phyloP scores from a whole-genome alignment of 192 early-diverging fungal genomes.

The Gamsiella multidivaricata region DNA sequence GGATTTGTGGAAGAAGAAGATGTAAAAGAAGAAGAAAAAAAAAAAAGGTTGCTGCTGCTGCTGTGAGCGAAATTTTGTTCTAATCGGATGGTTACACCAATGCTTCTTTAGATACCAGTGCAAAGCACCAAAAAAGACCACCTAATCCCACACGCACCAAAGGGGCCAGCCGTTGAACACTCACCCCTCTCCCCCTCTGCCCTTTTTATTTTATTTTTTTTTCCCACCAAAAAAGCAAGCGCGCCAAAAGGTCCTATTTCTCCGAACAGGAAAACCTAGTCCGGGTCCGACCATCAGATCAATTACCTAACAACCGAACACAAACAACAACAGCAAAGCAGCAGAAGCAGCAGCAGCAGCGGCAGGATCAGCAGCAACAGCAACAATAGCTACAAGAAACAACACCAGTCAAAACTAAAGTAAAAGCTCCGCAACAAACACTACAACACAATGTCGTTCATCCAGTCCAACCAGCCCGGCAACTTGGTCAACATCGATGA shows the following conservation, averaged over 20 bases:
- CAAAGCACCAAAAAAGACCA: slow-evolving; percentile 1
- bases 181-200: too few species aligned
- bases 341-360: too few species aligned
- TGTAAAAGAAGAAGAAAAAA: not conserved
- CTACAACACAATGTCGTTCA: slow-evolving; percentile 29
- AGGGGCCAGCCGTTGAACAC: too few species aligned
- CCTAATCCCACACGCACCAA: too few species aligned
- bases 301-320: slow-evolving; percentile 21
- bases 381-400: not conserved
- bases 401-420: not conserved
- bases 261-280: not conserved
- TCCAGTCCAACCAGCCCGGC: slow-evolving; percentile 47
- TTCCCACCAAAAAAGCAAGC: not conserved
- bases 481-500: slow-evolving; percentile 44
- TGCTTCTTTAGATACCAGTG: slow-evolving; percentile 2
- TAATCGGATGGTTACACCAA: slow-evolving; percentile 22
- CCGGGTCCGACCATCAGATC: too few species aligned
- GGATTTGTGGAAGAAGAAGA: too few species aligned
- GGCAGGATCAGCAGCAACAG: too few species aligned
- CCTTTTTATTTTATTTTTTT: slow-evolving; percentile 2
- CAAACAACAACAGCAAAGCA: too few species aligned
- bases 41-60: slow-evolving; percentile 1
- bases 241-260: not conserved
- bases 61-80: too few species aligned
- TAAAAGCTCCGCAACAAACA: not conserved